Evolutionary conservation across 352 stramenopile species (phyloP).

Genomic region (Globisporangium middletonii): DNA sequence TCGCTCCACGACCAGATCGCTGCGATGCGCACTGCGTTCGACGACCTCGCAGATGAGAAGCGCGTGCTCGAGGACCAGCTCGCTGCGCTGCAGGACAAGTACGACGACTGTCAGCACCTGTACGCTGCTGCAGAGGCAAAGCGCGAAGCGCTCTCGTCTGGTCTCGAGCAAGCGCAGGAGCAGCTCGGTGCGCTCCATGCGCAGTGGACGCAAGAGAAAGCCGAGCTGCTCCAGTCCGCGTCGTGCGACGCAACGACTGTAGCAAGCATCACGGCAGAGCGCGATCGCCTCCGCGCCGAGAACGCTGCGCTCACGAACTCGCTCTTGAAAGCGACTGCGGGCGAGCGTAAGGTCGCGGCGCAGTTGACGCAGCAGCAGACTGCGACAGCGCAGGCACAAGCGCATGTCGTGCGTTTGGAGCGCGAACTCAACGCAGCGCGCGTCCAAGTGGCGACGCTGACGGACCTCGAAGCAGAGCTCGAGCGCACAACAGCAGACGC

Average conservation of each 20-base stretch:
- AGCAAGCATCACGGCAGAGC: too few relatives aligned
- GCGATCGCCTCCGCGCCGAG: slow-evolving; percentile 34
- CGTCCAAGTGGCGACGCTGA: slow-evolving; percentile 23
- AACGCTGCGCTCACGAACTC: slow-evolving; percentile 31
- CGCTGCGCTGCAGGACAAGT: slow-evolving; percentile 25
- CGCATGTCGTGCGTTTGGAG: slow-evolving; percentile 27
- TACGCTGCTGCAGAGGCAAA: slow-evolving; percentile 38
- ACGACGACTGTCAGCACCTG: slow-evolving; percentile 37
- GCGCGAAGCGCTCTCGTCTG: slow-evolving; percentile 30
- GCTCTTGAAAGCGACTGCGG: slow-evolving; percentile 19
- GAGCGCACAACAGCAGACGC: slow-evolving; percentile 28
- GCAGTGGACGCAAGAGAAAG: slow-evolving; percentile 63
- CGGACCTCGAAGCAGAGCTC: slow-evolving; percentile 34
- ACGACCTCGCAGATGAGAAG: slow-evolving; percentile 8
- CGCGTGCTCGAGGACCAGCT: slow-evolving; percentile 13
- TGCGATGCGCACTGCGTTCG: not conserved
- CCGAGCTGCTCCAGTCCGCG: slow-evolving; percentile 25
- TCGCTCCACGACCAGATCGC: slow-evolving; percentile 6
- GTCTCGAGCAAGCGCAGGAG: slow-evolving; percentile 42
- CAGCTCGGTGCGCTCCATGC: slow-evolving; percentile 45
- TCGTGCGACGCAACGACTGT: slow-evolving; percentile 32
- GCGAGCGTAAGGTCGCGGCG: slow-evolving; percentile 25
- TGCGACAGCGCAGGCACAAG: slow-evolving; percentile 19
- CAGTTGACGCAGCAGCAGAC: slow-evolving; percentile 22
- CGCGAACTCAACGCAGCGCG: slow-evolving; percentile 26